phyloP scores from a whole-genome alignment of 1,284 basidiomycete genomes.

The Cutaneotrichosporon curvatum region DNA sequence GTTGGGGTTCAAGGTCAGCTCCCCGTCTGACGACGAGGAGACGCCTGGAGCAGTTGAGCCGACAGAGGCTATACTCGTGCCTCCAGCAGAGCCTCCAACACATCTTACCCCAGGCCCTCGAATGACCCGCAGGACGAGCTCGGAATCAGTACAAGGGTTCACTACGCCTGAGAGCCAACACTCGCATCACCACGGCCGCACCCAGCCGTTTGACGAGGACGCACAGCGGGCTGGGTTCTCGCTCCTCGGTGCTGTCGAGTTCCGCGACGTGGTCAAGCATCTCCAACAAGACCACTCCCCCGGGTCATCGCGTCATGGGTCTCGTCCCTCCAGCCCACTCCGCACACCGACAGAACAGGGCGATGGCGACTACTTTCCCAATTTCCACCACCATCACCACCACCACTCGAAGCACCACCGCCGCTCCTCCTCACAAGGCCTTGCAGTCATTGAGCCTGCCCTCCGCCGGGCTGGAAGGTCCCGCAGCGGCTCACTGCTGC shows the following conservation, averaged over 20 bases:
- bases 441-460: conserved; percentile 5
- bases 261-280: conserved; percentile 57
- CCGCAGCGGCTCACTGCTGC: conserved; percentile 4
- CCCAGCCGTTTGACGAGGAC: background rate
- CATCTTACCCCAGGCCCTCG: background rate
- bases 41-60: background rate
- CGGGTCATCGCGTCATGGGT: conserved; percentile 4
- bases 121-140: background rate
- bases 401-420: conserved; percentile 6
- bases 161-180: background rate
- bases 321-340: background rate
- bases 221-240: conserved; percentile 17
- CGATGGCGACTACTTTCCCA: conserved; percentile 8
- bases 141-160: background rate
- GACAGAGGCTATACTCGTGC: conserved; percentile 6
- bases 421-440: conserved; percentile 1
- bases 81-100: background rate
- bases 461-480: background rate
- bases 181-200: background rate
- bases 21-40: conserved; percentile 4
- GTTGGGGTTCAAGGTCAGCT: conserved; percentile 11
- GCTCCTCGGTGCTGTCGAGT: conserved; percentile 19
- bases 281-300: conserved; percentile 52
- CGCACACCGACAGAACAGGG: background rate
- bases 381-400: background rate